A percentile compares a stretch with the other conserved stretches of the same genome.
These are phyloP conservation scores for Calonectria fujianensis DNA, from an alignment of 2,329 filamentous ascomycete species.

Conservation along the genomic window DNA sequence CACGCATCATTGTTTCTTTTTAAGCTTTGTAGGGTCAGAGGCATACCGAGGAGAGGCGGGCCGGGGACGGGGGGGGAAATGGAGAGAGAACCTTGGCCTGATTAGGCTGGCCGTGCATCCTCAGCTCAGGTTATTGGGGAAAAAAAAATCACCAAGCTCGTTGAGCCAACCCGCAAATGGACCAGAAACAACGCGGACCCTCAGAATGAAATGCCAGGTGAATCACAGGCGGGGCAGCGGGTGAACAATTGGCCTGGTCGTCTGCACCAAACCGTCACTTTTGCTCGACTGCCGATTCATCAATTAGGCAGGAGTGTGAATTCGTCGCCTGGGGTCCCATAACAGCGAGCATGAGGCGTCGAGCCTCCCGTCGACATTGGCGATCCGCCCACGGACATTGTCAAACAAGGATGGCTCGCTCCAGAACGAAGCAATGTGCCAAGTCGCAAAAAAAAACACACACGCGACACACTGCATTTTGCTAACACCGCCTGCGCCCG, in stretches of 20 bases:
- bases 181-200: conserved; percentile 2
- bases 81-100: conserved; percentile 32
- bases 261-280: neutral
- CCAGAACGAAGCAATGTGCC: conserved; percentile 9
- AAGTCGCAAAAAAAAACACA: conserved; percentile 14
- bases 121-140: conserved; percentile 4
- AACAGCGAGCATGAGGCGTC: neutral
- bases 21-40: conserved; percentile 13
- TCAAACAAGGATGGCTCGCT: conserved; percentile 26
- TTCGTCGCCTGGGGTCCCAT: conserved; percentile 15
- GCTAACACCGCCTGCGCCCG: conserved; percentile 15
- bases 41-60: conserved; percentile 19
- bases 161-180: conserved; percentile 2
- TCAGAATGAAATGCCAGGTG: conserved; percentile 31
- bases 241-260: neutral
- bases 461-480: conserved; percentile 15
- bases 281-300: conserved; percentile 10
- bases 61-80: neutral
- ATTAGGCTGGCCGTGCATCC: conserved; percentile 39
- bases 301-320: neutral
- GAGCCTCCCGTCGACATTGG: conserved; percentile 24
- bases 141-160: conserved; percentile 15
- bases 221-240: conserved; percentile 19
- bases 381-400: conserved; percentile 1
- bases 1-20: neutral